These are phyloP conservation scores for Pseudocercospora macadamiae DNA, from an alignment of 2,329 filamentous ascomycete genomes.

Conservation along the genomic window DNA sequence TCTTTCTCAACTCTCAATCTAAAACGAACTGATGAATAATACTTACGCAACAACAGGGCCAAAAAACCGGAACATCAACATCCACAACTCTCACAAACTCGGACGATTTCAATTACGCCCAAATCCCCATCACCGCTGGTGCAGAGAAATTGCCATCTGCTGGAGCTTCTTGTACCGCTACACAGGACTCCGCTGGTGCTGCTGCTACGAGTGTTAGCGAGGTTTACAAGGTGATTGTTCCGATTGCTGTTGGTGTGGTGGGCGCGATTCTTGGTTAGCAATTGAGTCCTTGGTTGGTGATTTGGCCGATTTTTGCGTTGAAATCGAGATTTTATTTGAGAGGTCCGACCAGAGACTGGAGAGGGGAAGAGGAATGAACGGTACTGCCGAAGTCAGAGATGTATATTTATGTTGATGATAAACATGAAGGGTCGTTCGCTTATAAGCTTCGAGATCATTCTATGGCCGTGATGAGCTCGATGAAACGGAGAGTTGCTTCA, in stretches of 20 bases:
- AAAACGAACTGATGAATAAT: no score
- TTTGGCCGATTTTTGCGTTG: background rate
- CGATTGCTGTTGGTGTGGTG: conserved; percentile 17
- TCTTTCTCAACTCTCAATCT: conserved; percentile 1
- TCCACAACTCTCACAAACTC: conserved; percentile 10
- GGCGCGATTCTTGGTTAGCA: conserved; percentile 1
- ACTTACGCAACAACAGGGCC: background rate
- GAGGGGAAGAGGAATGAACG: no score
- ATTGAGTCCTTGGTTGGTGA: background rate
- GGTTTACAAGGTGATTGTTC: conserved; percentile 23
- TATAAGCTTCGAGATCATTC: no score
- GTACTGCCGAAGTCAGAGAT: background rate
- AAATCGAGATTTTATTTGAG: no score
- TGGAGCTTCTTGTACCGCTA: conserved; percentile 11
- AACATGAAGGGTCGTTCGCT: no score
- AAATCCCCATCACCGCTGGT: conserved; percentile 24
- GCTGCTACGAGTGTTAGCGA: conserved; percentile 16
- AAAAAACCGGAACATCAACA: conserved; percentile 3
- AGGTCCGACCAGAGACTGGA: no score
- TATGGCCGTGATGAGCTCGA: no score
- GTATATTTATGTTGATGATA: no score
- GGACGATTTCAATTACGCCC: conserved; percentile 15
- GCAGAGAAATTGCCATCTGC: conserved; percentile 17
- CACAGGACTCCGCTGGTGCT: conserved; percentile 13
- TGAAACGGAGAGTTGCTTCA: no score